Evolutionary conservation across 352 stramenopile species (phyloP).

Genomic region (Pythium aquatile): DNA sequence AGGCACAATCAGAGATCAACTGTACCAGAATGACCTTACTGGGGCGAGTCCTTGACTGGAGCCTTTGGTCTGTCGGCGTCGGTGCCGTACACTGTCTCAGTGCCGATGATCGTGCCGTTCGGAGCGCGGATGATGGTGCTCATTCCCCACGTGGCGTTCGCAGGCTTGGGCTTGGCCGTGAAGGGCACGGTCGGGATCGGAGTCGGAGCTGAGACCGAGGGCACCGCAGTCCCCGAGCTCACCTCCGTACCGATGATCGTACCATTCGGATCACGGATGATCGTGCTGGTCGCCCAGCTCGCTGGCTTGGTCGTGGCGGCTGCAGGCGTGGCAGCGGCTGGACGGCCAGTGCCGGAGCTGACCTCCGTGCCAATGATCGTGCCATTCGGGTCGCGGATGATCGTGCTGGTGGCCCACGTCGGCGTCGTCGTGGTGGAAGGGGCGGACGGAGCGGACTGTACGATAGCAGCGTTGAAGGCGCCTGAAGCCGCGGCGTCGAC

Average conservation of each 20-base stretch:
- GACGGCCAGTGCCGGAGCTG: not conserved
- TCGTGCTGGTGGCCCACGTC: constrained; percentile 6
- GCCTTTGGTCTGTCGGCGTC: not conserved
- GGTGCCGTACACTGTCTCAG: not conserved
- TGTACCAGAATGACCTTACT: no score
- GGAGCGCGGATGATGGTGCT: constrained; percentile 2
- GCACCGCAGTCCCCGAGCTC: not conserved
- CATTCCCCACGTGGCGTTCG: not conserved
- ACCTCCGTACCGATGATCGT: constrained; percentile 5
- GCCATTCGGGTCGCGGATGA: not conserved
- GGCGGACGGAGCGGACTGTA: not conserved
- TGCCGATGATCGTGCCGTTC: constrained; percentile 6
- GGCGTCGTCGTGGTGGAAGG: not conserved
- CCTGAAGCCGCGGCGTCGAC: no score
- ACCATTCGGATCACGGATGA: not conserved
- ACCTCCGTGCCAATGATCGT: constrained; percentile 4
- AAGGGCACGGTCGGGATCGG: not conserved
- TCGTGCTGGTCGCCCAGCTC: not conserved
- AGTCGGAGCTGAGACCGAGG: not conserved
- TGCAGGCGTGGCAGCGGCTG: not conserved
- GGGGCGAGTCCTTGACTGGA: not conserved
- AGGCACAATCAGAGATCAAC: no score
- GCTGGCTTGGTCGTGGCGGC: not conserved
- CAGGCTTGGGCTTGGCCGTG: not conserved
- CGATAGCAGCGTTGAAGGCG: no score